Percentiles rank a stretch among this genome's conserved stretches.
Evolutionary conservation across 2,329 filamentous ascomycete genomes (phyloP).

Genomic region (Esteya vermicola): DNA sequence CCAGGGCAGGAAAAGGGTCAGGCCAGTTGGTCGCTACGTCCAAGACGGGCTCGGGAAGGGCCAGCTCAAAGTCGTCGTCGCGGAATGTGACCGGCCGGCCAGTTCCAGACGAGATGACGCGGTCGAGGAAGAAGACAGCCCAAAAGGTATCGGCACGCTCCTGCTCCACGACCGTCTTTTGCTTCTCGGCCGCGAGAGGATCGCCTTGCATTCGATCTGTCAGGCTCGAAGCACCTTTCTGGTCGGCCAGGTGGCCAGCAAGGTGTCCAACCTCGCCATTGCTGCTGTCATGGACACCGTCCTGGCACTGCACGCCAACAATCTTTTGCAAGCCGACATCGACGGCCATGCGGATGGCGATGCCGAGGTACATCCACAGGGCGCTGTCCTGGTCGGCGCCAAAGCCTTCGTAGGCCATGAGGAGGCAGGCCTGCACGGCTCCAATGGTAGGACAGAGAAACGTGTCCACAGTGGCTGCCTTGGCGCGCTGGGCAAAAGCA

Average conservation of each 20-base stretch:
- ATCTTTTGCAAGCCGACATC: slow-evolving; percentile 72
- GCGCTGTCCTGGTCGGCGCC: slow-evolving; percentile 80
- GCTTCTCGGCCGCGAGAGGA: too few species aligned
- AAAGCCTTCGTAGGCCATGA: slow-evolving; percentile 82
- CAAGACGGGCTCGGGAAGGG: slow-evolving; percentile 40
- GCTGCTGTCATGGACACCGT: too few species aligned
- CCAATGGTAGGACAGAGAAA: slow-evolving; percentile 73
- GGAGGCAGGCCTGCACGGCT: slow-evolving; percentile 67
- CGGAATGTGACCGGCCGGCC: slow-evolving; percentile 71
- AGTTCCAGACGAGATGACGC: slow-evolving; percentile 77
- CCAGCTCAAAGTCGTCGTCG: slow-evolving; percentile 73
- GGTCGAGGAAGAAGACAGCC: slow-evolving; percentile 78
- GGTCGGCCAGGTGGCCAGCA: too few species aligned
- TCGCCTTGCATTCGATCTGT: too few species aligned
- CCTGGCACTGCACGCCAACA: slow-evolving; percentile 53
- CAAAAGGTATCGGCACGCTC: slow-evolving; percentile 81
- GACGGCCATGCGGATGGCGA: slow-evolving; percentile 71
- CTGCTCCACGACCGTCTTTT: slow-evolving; percentile 56
- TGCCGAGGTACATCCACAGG: slow-evolving; percentile 85
- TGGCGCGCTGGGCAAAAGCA: slow-evolving; percentile 68
- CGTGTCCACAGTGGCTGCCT: slow-evolving; percentile 67
- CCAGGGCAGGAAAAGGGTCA: slow-evolving; percentile 63
- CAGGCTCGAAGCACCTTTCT: too few species aligned
- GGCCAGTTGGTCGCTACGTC: slow-evolving; percentile 54
- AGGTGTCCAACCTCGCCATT: too few species aligned